Evolutionary conservation across 1,284 basidiomycete species (phyloP), one percentile per base, ranked within the genome.

Genomic region (Ceratobasidium sp.): DNA sequence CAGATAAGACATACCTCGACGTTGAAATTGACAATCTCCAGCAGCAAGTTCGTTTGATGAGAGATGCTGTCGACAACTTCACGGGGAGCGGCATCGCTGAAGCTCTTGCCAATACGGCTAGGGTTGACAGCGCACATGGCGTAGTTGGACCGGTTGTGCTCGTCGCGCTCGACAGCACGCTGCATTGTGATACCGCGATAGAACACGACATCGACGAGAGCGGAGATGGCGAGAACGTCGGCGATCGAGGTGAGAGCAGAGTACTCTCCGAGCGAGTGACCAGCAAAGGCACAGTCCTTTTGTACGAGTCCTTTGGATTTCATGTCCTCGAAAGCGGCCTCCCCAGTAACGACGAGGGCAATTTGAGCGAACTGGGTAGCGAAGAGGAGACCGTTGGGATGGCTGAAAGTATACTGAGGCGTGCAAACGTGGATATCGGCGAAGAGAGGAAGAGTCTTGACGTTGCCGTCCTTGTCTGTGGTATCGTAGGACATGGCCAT

Each of bases 141-240:
- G 76, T 98, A 99, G 78, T 96, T 94, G 36, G 93, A 95, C 60
- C 96, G 87, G 76, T 95, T 95, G 70, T 91, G 83, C 1, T 89
- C 83, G 76, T 98, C 96, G 54, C 96, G 92, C 79, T 97, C 92
- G 70, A 98, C 95, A 19, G 95, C 95, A 52, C 95, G 92, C 77
- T 98, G 95, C 96, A 99, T 99, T 57, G 96, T 99, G 76, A 99
- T 96, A 77, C 96, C 96, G 79, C 97, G 93, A 80, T 98, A 98
- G 85, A 99, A 98, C 49, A 99, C 96, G 76, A 99, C 93, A 75
- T 98, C 95, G 74, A 96, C 93, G 59, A 99, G 87, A n/a, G 93
- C 87, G 33, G 95, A 93, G 76, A 98, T 94, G 50, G 93, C 90
- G 52, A 99, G 87, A 52, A 98, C 93, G 77, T 95, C 94, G 50